Base-by-base conservation (phyloP, 169 alveolate genomes). In the Cryptosporidium tyzzeri region DNA sequence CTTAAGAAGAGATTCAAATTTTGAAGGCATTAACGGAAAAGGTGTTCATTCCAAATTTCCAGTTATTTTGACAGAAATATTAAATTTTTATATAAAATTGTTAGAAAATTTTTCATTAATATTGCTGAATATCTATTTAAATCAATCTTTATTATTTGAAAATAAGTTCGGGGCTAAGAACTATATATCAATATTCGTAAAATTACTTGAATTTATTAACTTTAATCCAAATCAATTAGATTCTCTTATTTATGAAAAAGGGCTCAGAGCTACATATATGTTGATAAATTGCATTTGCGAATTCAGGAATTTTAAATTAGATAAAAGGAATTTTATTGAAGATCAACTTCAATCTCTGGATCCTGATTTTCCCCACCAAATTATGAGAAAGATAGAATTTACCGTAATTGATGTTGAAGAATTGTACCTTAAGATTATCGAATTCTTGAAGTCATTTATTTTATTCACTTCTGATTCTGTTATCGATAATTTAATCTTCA, bases 391-490 rank as follows among this genome's bases (percentile, higher is more conserved):
- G 12, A 0, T 55, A 23, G 67, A 55, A 23, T 23, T 55, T 21
- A 23, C 67, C 29, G 5, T 26, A n/a, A 71, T n/a, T 48, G 9
- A 45, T 50, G 48, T 29, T 35, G 39, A 71, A 55, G 85, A 71
- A 0, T 21, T 45, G 12, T 35, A 71, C 16, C 26, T 44, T 8
- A 71, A 33, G 16, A 71, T 71, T 10, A 5, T 16, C 9, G 18
- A 71, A 29, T 71, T 50, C 23, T 35, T 71, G 29, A 51, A 71
- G 14, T 50, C 69, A 9, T 50, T 71, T 29, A 71, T 71, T 29
- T 16, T 33, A 3, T 44, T 35, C 12, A 71, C 48, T 48, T 48
- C 23, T 29, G 45, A 50, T 50, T n/a, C 4, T 26, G 37, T 55
- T n/a, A 55, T 55, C 9, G 35, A 55, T 8, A n/a, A 55, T 23